These are phyloP conservation scores for Vitis cinerea DNA, from an alignment of 164 flowering plant genomes.

Conservation along the genomic window DNA sequence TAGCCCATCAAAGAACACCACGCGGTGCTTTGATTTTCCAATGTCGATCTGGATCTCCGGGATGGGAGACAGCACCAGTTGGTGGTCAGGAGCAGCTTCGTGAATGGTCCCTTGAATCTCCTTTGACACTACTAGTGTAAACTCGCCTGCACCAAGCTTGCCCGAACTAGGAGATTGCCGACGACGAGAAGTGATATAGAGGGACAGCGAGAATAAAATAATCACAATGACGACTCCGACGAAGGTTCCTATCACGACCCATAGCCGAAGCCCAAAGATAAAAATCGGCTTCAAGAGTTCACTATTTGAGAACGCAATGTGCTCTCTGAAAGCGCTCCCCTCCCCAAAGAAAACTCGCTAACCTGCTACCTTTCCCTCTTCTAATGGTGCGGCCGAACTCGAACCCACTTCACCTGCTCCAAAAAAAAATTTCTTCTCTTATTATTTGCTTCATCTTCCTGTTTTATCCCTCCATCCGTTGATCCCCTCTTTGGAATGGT, in stretches of 20 bases:
- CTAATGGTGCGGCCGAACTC: no score
- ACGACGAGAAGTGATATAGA: constrained; percentile 71
- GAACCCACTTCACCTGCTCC: no score
- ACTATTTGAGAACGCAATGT: no score
- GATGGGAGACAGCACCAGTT: constrained; percentile 3
- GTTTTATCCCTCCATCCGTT: no score
- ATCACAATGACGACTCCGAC: constrained; percentile 80
- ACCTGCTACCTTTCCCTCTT: no score
- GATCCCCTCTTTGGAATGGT: no score
- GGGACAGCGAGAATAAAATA: constrained; percentile 72
- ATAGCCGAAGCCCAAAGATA: constrained; percentile 17
- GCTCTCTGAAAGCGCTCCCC: constrained; percentile 41
- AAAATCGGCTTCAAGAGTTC: no score
- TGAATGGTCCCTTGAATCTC: constrained; percentile 75
- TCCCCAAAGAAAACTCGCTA: no score
- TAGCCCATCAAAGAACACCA: constrained; percentile 60
- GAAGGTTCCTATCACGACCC: constrained; percentile 82
- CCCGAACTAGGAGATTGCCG: constrained; percentile 10
- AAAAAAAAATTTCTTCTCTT: no score
- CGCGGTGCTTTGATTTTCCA: constrained; percentile 82
- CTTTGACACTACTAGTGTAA: constrained; percentile 59
- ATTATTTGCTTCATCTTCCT: no score
- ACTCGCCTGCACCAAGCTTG: constrained; percentile 9
- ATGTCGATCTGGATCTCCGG: constrained; percentile 91
- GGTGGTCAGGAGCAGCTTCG: constrained; percentile 13